Conservation (phyloP, 2,329 filamentous ascomycete genomes). For the Diaporthe helianthi region DNA sequence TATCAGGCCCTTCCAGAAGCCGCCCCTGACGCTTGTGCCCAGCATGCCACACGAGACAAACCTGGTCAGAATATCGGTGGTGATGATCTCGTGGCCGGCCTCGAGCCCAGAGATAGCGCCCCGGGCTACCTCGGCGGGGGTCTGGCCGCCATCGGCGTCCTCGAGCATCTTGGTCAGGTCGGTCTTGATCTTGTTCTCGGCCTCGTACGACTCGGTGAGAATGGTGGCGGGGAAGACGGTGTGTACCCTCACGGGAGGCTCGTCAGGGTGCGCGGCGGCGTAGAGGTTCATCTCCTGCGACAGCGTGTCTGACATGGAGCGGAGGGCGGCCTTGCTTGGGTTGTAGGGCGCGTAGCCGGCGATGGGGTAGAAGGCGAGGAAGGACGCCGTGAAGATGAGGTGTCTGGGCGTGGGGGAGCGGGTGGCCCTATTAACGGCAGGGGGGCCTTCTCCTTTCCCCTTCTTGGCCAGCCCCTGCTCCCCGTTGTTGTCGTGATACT, state of each 20-base stretch:
- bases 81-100: slow-evolving; percentile 67
- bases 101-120: slow-evolving; percentile 66
- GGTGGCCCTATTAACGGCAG: slow-evolving; percentile 17
- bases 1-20: slow-evolving; percentile 41
- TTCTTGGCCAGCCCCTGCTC: not conserved
- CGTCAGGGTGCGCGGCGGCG: slow-evolving; percentile 39
- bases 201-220: slow-evolving; percentile 59
- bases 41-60: slow-evolving; percentile 58
- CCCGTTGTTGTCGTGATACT: not conserved
- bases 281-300: slow-evolving; percentile 62
- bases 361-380: slow-evolving; percentile 65
- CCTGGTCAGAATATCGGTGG: slow-evolving; percentile 64
- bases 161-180: slow-evolving; percentile 48
- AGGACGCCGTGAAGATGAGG: slow-evolving; percentile 72
- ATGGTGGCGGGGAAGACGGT: slow-evolving; percentile 72
- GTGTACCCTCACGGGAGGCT: slow-evolving; percentile 61
- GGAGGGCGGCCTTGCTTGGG: slow-evolving; percentile 71
- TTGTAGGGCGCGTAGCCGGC: slow-evolving; percentile 71
- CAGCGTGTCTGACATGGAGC: slow-evolving; percentile 70
- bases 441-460: not conserved
- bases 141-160: slow-evolving; percentile 46
- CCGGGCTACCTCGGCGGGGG: slow-evolving; percentile 66
- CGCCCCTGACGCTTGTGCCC: slow-evolving; percentile 44
- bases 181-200: slow-evolving; percentile 47
- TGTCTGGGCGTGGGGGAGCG: slow-evolving; percentile 61